Base-by-base conservation (phyloP, 179 eudicot genomes). In the Gypsophila paniculata region DNA sequence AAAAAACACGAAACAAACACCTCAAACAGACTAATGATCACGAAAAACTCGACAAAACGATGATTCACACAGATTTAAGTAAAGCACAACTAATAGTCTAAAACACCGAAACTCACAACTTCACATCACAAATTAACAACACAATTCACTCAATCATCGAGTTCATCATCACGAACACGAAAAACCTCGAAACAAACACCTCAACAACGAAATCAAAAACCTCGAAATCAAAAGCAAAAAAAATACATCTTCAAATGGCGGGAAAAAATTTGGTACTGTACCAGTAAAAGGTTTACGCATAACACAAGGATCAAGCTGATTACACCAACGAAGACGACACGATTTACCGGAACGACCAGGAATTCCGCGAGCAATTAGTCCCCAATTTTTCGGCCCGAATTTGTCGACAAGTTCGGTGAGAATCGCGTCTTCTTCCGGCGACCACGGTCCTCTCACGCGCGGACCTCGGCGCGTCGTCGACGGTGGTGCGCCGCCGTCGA, bases 261-360 rank as follows among this genome's bases (percentile, higher is more conserved):
- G 48, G 1, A 3, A 15, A 9, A 1, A n/a, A n/a, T n/a, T n/a
- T n/a, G n/a, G n/a, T 17, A 26, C 1, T 3, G 19, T 76, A 87
- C 93, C 93, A n/a, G 90, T 78, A 51, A 88, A 88, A 63, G 89
- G 88, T 68, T 86, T 85, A 73, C 86, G 93, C 72, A 83, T 85
- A 19, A 88, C 78, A 63, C 70, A 57, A 49, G 93, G 90, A 61
- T 88, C 90, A 38, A 88, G 88, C 81, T 88, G 91, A 81, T 87
- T 86, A 81, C 89, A 87, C 91, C 91, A 87, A 0, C 91, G 86
- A 18, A 88, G 87, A 8, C 93, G 93, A 75, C 93, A 86, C 23
- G 90, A 88, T 69, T 88, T 88, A 13, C 90, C 89, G 44, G 93
- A 85, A 39, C 93, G 85, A 25, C 93, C 93, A 1, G 89, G 86